Evolutionary conservation across 768 basidiomycete genomes (phyloP), one percentile per base, ranked within the genome.

Genomic region (Dacryopinax spathularia): DNA sequence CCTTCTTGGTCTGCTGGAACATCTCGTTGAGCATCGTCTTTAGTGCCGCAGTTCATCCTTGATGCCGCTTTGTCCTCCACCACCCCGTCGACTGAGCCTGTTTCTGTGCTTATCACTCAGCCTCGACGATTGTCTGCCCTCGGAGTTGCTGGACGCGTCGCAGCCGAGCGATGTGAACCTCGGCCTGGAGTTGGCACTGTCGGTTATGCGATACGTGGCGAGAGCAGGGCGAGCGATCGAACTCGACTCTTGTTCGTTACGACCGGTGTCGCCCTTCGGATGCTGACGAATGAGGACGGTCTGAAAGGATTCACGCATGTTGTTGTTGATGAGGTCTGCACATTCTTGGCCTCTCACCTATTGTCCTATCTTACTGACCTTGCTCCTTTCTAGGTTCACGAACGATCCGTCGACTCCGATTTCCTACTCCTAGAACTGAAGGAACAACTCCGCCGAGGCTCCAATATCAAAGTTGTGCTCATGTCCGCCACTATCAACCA

Each of bases 401-500:
- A 97, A 74, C 84, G 93, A 27, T 90, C 89, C 12, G 84, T 95
- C 6, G 93, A 95, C 69, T 85, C 89, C 22, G 94, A 97, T 72
- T 86, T 97, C 68, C 76, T 97, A 43, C 79, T 97, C 1, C 80
- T 95, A 4, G 86, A 94, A 70, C 77, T 96, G 27, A 84, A 85
- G 65, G 87, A 91, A 68, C 75, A 96, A 15, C 73, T 95, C 44
- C 76, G 76, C 65, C 78, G 72, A 20, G 85, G 91, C 69, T 74
- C 77, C 22, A 80, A 72, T 1, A 79, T 96, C 68, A 93, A 89
- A 71, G 79, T 97, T 22, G 75, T 94, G 22, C 79, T 95, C 48
- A 96, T 96, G 92, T 91, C 89, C 33, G 94, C 94, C 3, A 97
- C 94, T 0, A 94, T 95, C 73, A 94, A 96, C 69, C 89, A 92